A percentile compares a stretch with the other conserved stretches of the same genome.
phyloP scores from a whole-genome alignment of 139 green algal species.

The Tetraselmis striata region DNA sequence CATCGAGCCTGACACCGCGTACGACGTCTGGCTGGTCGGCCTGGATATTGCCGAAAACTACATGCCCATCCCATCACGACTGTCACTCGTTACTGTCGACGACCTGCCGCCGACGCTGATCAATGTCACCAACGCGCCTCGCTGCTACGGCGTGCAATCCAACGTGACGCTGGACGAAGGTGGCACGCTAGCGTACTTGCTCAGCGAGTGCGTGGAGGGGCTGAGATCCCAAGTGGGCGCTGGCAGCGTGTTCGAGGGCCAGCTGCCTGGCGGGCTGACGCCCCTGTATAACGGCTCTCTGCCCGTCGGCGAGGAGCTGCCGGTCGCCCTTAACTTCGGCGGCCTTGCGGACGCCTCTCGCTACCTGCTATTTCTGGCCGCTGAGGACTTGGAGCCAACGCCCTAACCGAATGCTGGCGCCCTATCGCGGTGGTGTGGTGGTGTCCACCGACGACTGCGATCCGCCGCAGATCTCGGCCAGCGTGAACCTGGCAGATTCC shows the following conservation, averaged over 20 bases:
- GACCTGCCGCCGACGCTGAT: not conserved
- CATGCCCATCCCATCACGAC: not conserved
- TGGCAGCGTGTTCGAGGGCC: not conserved
- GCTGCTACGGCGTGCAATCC: not conserved
- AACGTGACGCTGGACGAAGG: not conserved
- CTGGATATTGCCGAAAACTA: not conserved
- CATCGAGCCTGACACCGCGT: not conserved
- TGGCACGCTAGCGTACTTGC: not conserved
- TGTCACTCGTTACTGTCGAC: not conserved
- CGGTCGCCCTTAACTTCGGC: not conserved
- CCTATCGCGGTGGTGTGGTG: not conserved
- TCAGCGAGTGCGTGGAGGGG: not conserved
- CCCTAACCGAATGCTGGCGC: not conserved
- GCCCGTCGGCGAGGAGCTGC: not conserved
- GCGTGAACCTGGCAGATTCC: not conserved
- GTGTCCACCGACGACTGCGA: not conserved
- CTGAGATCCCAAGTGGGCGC: not conserved
- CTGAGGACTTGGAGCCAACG: not conserved
- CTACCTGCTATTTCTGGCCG: not conserved
- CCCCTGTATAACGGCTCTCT: not conserved
- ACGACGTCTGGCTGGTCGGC: not conserved
- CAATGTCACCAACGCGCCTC: not conserved
- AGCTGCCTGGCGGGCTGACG: not conserved
- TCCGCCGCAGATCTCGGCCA: not conserved
- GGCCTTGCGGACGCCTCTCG: not conserved